Conservation (phyloP, 768 basidiomycete genomes). For the Russula olivacea region DNA sequence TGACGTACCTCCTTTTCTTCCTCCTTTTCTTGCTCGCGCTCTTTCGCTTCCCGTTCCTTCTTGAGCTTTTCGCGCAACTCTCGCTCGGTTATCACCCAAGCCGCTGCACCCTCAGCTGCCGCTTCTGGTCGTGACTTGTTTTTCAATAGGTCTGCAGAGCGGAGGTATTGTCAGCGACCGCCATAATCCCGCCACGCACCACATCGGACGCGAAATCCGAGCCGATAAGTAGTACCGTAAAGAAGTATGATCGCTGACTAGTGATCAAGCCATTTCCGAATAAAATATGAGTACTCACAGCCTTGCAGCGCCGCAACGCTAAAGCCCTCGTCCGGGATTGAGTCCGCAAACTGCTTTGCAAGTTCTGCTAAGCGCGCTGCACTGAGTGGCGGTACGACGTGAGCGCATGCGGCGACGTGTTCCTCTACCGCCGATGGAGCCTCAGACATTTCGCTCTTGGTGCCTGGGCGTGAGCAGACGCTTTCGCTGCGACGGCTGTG, state of each 20-base stretch:
- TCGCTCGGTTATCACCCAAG: constrained; percentile 72
- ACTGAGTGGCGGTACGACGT: constrained; percentile 61
- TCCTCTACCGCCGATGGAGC: constrained; percentile 60
- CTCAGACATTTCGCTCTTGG: constrained; percentile 40
- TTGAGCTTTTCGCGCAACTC: constrained; percentile 67
- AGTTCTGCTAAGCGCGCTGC: constrained; percentile 57
- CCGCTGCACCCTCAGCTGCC: constrained; percentile 58
- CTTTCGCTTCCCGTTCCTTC: constrained; percentile 67
- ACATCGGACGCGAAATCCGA: constrained; percentile 18
- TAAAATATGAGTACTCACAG: constrained; percentile 49
- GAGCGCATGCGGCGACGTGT: constrained; percentile 50
- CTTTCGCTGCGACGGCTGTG: constrained; percentile 23
- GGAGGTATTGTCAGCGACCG: constrained; percentile 25
- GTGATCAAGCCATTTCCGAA: constrained; percentile 22
- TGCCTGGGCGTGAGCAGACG: constrained; percentile 21
- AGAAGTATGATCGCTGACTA: no score
- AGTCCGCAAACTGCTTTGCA: constrained; percentile 73
- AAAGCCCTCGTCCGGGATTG: constrained; percentile 80
- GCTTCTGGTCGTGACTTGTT: constrained; percentile 79
- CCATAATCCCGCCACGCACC: constrained; percentile 25
- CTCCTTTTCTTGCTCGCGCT: constrained; percentile 59
- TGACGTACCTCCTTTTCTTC: constrained; percentile 59
- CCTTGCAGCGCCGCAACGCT: constrained; percentile 88
- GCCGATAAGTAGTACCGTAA: constrained; percentile 13
- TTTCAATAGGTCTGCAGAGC: constrained; percentile 59